These are phyloP conservation scores for Symbiotaphrina buchneri DNA, from an alignment of 495 filamentous ascomycete genomes.

Conservation along the genomic window DNA sequence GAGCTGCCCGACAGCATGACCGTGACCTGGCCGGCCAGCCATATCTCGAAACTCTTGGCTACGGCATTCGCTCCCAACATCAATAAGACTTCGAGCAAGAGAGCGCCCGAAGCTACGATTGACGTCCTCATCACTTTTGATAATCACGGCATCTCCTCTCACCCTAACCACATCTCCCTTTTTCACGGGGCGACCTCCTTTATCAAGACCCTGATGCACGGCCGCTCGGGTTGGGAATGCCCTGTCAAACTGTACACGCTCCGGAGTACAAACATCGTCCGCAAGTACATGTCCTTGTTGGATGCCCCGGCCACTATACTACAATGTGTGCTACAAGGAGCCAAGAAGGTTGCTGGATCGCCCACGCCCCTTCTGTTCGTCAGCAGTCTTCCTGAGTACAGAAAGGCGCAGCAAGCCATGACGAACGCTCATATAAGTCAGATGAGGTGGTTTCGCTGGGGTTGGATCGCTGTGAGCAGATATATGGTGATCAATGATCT, in stretches of 20 bases:
- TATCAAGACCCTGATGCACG: constrained; percentile 33
- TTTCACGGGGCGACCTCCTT: constrained; percentile 65
- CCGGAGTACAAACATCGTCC: constrained; percentile 35
- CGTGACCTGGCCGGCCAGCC: constrained; percentile 41
- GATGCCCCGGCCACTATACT: constrained; percentile 47
- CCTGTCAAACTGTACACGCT: constrained; percentile 73
- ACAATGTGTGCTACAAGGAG: constrained; percentile 15
- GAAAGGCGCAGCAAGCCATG: constrained; percentile 68
- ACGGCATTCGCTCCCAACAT: constrained; percentile 6
- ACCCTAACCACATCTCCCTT: constrained; percentile 80
- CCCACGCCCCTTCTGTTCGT: constrained; percentile 41
- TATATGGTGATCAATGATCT: constrained; percentile 96
- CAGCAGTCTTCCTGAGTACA: constrained; percentile 32
- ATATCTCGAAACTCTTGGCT: constrained; percentile 41
- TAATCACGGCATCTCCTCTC: constrained; percentile 47
- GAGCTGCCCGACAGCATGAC: constrained; percentile 79
- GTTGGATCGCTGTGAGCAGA: constrained; percentile 73
- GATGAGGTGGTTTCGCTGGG: constrained; percentile 97
- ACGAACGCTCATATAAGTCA: constrained; percentile 72
- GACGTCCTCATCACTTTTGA: constrained; percentile 85
- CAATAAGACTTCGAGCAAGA: constrained; percentile 4
- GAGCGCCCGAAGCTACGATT: constrained; percentile 24
- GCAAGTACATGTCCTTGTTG: constrained; percentile 63
- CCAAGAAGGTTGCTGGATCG: constrained; percentile 16
- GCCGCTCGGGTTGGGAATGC: constrained; percentile 37